phyloP scores from a whole-genome alignment of 495 filamentous ascomycete species.

The Hypoxylon lenormandii region DNA sequence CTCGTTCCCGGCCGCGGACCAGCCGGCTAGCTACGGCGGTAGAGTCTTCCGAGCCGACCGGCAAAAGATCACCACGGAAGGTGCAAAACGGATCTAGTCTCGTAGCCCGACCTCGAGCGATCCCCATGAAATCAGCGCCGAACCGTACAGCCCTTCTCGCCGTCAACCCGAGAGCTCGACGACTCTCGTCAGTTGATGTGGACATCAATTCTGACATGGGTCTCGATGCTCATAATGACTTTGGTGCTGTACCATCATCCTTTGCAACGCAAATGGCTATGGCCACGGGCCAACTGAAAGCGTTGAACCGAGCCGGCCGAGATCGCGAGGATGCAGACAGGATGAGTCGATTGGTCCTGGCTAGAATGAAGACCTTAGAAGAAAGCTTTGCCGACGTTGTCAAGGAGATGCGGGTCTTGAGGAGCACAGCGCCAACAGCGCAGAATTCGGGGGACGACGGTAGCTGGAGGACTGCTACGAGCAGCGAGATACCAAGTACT shows the following conservation, averaged over 20 bases:
- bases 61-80: conserved; percentile 47
- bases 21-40: conserved; percentile 42
- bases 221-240: conserved; percentile 69
- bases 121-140: conserved; percentile 44
- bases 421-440: conserved; percentile 56
- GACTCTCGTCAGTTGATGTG: conserved; percentile 69
- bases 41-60: conserved; percentile 34
- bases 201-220: conserved; percentile 81
- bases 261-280: conserved; percentile 83
- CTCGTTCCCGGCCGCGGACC: conserved; percentile 51
- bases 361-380: conserved; percentile 89
- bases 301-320: conserved; percentile 45
- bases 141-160: conserved; percentile 50
- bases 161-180: conserved; percentile 53
- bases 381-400: conserved; percentile 85
- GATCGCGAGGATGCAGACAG: conserved; percentile 70
- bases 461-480: conserved; percentile 38
- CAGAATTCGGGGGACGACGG: conserved; percentile 58
- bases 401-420: conserved; percentile 80
- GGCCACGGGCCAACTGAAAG: conserved; percentile 66
- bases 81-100: conserved; percentile 24
- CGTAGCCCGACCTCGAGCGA: conserved; percentile 36
- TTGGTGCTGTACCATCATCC: conserved; percentile 75
- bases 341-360: conserved; percentile 85
- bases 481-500: conserved; percentile 35